Evolutionary conservation across 2,329 filamentous ascomycete genomes (phyloP).

Genomic region (Paracamarosporium sp.): DNA sequence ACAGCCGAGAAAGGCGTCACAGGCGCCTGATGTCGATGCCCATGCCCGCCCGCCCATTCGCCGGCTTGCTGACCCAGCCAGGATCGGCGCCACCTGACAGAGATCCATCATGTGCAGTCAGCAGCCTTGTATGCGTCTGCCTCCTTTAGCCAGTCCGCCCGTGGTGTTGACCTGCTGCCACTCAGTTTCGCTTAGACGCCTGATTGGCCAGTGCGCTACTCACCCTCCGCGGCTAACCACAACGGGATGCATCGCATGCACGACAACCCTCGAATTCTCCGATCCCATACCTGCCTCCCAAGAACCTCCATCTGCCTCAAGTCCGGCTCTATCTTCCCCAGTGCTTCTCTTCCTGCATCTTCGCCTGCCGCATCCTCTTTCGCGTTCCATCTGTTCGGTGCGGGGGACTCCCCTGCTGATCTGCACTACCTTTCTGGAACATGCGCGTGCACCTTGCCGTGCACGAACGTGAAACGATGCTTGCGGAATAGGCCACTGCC

Average conservation of each 20-base stretch:
- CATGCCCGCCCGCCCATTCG: not conserved
- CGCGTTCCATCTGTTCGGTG: no score
- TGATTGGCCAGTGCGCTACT: constrained; percentile 17
- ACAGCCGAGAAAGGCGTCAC: constrained; percentile 20
- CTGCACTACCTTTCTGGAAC: not conserved
- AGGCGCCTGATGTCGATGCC: constrained; percentile 22
- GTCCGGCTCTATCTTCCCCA: not conserved
- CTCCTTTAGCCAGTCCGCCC: constrained; percentile 11
- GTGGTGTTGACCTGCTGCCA: constrained; percentile 6
- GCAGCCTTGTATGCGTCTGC: constrained; percentile 6
- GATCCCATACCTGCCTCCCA: not conserved
- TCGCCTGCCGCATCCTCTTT: no score
- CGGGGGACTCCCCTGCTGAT: not conserved
- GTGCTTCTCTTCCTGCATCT: not conserved
- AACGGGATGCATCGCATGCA: constrained; percentile 10
- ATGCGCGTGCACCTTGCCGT: not conserved
- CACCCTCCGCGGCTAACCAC: constrained; percentile 12
- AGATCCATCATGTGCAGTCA: no score
- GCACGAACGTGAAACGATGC: constrained; percentile 1
- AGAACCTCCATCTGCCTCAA: not conserved
- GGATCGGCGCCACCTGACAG: not conserved
- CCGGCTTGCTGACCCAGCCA: not conserved
- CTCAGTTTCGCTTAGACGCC: not conserved
- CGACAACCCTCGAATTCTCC: constrained; percentile 14
- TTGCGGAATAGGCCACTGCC: not conserved